A percentile compares a stretch with the other conserved stretches of the same genome.
phyloP scores from a whole-genome alignment of 352 stramenopile species.

The Globisporangium emineosum region DNA sequence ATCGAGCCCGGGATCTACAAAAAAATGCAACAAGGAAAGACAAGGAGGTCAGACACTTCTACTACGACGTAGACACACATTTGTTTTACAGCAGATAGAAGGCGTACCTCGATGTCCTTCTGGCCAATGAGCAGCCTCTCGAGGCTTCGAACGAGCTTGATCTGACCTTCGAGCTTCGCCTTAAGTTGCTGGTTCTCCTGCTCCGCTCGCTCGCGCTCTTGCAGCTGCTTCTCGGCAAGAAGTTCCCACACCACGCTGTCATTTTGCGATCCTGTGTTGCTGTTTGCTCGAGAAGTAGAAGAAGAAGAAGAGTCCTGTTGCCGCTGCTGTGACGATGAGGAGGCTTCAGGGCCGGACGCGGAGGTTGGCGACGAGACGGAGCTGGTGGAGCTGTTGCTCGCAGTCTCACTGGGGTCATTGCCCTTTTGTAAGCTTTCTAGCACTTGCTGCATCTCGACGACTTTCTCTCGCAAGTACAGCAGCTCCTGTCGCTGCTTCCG shows the following conservation, averaged over 20 bases:
- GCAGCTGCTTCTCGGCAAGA: slow-evolving; percentile 27
- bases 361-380: not conserved
- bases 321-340: not conserved
- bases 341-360: not conserved
- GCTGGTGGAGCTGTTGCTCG: not conserved
- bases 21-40: not conserved
- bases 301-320: not conserved
- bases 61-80: slow-evolving; percentile 6
- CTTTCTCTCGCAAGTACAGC: slow-evolving; percentile 13
- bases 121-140: slow-evolving; percentile 21
- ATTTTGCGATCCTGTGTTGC: no score
- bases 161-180: slow-evolving; percentile 26
- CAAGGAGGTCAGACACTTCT: no score
- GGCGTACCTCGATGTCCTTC: slow-evolving; percentile 21
- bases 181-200: slow-evolving; percentile 32
- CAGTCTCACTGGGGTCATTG: not conserved
- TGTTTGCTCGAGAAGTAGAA: not conserved
- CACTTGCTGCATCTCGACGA: slow-evolving; percentile 13
- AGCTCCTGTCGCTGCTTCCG: slow-evolving; percentile 13
- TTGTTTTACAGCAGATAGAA: not conserved
- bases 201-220: slow-evolving; percentile 24
- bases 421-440: slow-evolving; percentile 3
- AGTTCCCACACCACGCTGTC: slow-evolving; percentile 21
- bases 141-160: slow-evolving; percentile 33
- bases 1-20: slow-evolving; percentile 14